Evolutionary conservation across 1,284 basidiomycete genomes (phyloP), one percentile per base, ranked within the genome.

Genomic region (Trichosporon inkin): DNA sequence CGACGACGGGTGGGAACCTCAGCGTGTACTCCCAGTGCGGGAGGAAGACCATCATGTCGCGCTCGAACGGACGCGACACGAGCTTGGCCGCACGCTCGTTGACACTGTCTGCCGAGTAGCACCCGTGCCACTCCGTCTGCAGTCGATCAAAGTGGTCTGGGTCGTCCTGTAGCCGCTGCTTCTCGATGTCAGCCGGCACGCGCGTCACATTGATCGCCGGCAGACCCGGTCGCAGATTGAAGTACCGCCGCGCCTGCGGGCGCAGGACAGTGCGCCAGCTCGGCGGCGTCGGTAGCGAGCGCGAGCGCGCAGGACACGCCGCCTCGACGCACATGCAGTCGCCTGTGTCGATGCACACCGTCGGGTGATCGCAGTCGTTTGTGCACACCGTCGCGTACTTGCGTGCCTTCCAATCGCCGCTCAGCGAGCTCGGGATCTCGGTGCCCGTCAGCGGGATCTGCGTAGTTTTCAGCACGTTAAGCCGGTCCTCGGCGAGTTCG

Each of bases 41-140:
- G 24, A 79, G 63, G 58, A 77, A 70, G 4, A 74, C 71, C 52
- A 76, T 68, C 16, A 70, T 68, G 32, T 73, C 70, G 11, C 68
- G 62, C 11, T 61, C 58, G 38, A 70, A 69, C 2, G 56, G 51
- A 14, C 68, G 60, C 14, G 62, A 67, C 5, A 73, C 44, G 22
- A 47, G 19, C 14, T 64, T 59, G 8, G 68, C 52, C 2, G 63
- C 68, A 6, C 66, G 57, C 54, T 71, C 69, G 63, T 71, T 59
- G 19, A 62, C 62, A 19, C 63, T 56, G 56, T 73, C 71, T 19
- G 72, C 72, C 13, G 56, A 61, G 57, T 68, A 72, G 53, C 72
- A 74, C 3, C 68, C 70, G 20, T 67, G 60, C 37, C 37, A 47
- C 17, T 62, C 56, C 36, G 58, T 67, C 36, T 67, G 63, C 2